A percentile compares a stretch with the other conserved stretches of the same genome.
phyloP scores from a whole-genome alignment of 2,329 filamentous ascomycete species.

The Fusarium scirpi region DNA sequence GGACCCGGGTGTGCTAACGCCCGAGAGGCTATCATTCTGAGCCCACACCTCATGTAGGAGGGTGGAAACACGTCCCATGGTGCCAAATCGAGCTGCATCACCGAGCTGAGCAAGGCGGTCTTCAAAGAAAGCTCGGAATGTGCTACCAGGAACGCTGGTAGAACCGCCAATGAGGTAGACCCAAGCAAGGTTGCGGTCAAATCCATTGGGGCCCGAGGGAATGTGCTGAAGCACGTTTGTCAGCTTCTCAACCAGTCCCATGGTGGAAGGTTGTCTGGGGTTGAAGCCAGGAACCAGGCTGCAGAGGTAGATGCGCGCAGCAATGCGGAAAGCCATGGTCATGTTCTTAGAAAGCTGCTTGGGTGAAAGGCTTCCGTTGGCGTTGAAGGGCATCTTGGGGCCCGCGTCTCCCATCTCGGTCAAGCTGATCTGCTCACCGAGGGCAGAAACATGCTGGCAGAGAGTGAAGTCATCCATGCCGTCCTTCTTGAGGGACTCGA shows the following conservation, averaged over 20 bases:
- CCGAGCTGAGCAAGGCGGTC: constrained; percentile 81
- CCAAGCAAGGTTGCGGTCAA: constrained; percentile 93
- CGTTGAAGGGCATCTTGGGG: constrained; percentile 71
- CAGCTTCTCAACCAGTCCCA: constrained; percentile 82
- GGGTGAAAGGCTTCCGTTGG: constrained; percentile 80
- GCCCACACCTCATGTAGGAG: constrained; percentile 88
- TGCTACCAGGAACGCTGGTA: constrained; percentile 76
- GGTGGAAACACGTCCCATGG: constrained; percentile 84
- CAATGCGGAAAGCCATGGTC: constrained; percentile 89
- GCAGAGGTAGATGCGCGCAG: constrained; percentile 96
- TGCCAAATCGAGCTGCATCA: constrained; percentile 82
- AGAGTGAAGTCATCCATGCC: constrained; percentile 88
- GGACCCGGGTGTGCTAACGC: constrained; percentile 53
- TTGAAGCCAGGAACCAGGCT: constrained; percentile 91
- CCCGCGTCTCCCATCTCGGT: constrained; percentile 76
- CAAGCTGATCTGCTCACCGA: constrained; percentile 86
- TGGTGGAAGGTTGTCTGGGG: constrained; percentile 77
- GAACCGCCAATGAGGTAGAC: constrained; percentile 90
- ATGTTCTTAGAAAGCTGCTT: constrained; percentile 90
- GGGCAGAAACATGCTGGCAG: constrained; percentile 88
- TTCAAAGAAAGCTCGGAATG: constrained; percentile 82
- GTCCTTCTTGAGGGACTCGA: constrained; percentile 86
- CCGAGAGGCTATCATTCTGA: constrained; percentile 71
- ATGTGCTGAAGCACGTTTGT: constrained; percentile 83
- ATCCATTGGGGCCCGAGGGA: constrained; percentile 82